Evolutionary conservation across 495 filamentous ascomycete genomes (phyloP).

Genomic region (Penicillium desertorum): DNA sequence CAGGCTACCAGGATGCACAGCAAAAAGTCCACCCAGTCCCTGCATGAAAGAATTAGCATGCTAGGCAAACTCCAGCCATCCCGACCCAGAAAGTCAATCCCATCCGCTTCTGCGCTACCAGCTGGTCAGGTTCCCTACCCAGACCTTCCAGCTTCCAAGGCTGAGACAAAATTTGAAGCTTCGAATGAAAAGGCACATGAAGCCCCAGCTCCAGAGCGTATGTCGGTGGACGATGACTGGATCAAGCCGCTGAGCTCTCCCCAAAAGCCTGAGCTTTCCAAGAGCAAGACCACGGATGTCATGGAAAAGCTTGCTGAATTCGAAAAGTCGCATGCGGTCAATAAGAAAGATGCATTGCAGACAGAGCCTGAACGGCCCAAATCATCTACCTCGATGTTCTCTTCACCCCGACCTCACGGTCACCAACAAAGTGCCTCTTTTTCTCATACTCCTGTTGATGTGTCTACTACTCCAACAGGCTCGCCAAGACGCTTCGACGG

Average conservation of each 20-base stretch:
- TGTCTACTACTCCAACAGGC: constrained; percentile 65
- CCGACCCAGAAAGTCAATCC: constrained; percentile 69
- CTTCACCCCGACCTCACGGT: constrained; percentile 47
- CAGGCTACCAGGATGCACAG: constrained; percentile 62
- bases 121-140: constrained; percentile 52
- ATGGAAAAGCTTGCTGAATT: constrained; percentile 51
- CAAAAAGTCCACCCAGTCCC: constrained; percentile 85
- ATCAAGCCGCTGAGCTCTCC: constrained; percentile 62
- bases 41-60: constrained; percentile 92
- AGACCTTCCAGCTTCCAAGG: constrained; percentile 49
- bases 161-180: constrained; percentile 33
- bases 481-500: constrained; percentile 75
- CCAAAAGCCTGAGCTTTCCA: constrained; percentile 49
- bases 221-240: constrained; percentile 75
- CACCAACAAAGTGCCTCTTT: constrained; percentile 64
- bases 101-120: constrained; percentile 43
- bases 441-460: constrained; percentile 52
- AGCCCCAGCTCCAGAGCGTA: constrained; percentile 24
- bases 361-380: constrained; percentile 33
- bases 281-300: constrained; percentile 58
- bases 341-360: constrained; percentile 14
- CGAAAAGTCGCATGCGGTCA: constrained; percentile 11
- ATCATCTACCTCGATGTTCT: constrained; percentile 50
- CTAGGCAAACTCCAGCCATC: constrained; percentile 77
- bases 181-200: constrained; percentile 30